A percentile compares a stretch with the other conserved stretches of the same genome.
Evolutionary conservation across 495 filamentous ascomycete genomes (phyloP).

Genomic region (Penicillium pancosmium): DNA sequence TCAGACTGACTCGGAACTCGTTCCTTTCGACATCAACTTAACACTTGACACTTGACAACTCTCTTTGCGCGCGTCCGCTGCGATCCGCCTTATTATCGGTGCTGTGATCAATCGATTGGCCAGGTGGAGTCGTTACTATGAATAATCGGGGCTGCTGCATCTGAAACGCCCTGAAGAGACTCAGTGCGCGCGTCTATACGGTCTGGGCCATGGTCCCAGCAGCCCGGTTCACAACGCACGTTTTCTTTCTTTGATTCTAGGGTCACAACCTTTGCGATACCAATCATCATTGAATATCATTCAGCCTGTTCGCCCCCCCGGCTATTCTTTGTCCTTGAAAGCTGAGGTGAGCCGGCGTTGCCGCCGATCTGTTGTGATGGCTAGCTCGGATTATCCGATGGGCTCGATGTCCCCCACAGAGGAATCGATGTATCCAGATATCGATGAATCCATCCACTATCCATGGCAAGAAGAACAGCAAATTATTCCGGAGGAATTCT

Average conservation of each 20-base stretch:
- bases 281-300: neutral
- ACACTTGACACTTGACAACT: conserved; percentile 1
- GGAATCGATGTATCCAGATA: conserved; percentile 40
- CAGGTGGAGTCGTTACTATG: conserved; percentile 28
- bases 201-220: conserved; percentile 27
- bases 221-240: conserved; percentile 12
- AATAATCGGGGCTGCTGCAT: conserved; percentile 24
- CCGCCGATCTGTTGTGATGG: conserved; percentile 15
- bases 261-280: neutral
- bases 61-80: conserved; percentile 1
- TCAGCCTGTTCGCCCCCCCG: neutral
- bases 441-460: conserved; percentile 41
- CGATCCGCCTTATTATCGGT: conserved; percentile 3
- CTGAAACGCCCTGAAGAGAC: conserved; percentile 22
- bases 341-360: neutral
- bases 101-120: conserved; percentile 17
- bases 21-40: conserved; percentile 13
- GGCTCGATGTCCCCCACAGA: conserved; percentile 20
- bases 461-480: conserved; percentile 37
- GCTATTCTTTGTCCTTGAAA: neutral
- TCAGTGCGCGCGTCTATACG: conserved; percentile 18
- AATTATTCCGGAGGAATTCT: conserved; percentile 17
- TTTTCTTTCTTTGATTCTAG: conserved; percentile 9
- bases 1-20: neutral
- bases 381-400: conserved; percentile 20